Conservation (phyloP, 441 rosid species). For the Adansonia madagascariensis region DNA sequence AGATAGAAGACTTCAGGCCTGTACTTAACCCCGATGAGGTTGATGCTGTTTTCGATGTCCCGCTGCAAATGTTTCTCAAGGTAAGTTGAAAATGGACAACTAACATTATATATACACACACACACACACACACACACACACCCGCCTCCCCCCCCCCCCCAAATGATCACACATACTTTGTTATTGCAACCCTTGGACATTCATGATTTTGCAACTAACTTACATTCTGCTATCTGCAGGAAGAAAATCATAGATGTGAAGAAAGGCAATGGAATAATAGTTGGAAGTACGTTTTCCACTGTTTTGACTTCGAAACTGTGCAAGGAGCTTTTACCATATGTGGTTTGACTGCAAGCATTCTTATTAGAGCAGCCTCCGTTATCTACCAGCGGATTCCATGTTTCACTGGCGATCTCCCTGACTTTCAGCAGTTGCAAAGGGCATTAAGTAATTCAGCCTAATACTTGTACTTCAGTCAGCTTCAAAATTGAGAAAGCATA, state of each 20-base stretch:
- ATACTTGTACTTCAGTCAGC: constrained; percentile 26
- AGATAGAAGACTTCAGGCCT: constrained; percentile 36
- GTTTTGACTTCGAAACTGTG: constrained; percentile 31
- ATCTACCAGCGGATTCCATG: constrained; percentile 26
- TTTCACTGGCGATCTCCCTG: no score
- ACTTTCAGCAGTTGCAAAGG: no score
- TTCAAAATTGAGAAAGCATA: background rate
- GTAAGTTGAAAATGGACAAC: no score
- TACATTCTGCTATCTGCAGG: constrained; percentile 23
- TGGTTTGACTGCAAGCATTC: constrained; percentile 32
- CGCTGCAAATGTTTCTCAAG: background rate
- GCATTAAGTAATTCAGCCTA: constrained; percentile 8
- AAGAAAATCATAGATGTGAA: constrained; percentile 39
- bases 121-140: no score
- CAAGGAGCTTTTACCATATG: constrained; percentile 27
- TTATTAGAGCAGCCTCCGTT: constrained; percentile 35
- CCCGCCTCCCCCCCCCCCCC: no score
- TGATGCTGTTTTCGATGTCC: constrained; percentile 42
- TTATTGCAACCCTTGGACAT: background rate
- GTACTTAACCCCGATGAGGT: constrained; percentile 39
- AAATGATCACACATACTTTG: no score
- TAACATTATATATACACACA: no score
- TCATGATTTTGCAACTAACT: background rate
- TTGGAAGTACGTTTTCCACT: constrained; percentile 31
- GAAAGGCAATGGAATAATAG: constrained; percentile 38